Evolutionary conservation across 2,329 filamentous ascomycete genomes (phyloP).

Genomic region (Phyllosticta capitalensis): DNA sequence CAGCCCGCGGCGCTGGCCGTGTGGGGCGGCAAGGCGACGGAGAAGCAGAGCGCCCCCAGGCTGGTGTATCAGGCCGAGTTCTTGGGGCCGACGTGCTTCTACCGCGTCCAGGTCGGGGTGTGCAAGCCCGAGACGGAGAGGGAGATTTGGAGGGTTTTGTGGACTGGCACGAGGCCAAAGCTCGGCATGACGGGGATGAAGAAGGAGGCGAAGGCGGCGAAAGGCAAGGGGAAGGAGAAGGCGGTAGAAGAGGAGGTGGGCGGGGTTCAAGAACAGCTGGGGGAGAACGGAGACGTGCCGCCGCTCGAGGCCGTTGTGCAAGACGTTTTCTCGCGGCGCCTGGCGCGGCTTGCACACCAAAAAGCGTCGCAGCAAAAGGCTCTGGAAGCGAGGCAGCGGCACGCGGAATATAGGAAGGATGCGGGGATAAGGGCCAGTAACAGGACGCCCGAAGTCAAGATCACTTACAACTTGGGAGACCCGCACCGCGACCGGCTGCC

Average conservation of each 20-base stretch:
- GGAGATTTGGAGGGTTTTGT: not conserved
- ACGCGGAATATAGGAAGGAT: too few species aligned
- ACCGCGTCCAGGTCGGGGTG: not conserved
- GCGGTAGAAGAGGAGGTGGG: not conserved
- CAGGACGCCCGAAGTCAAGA: not conserved
- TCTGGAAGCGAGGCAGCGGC: not conserved
- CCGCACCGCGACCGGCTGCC: not conserved
- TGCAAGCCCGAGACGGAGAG: not conserved
- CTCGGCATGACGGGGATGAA: not conserved
- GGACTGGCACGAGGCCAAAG: not conserved
- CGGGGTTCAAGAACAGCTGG: not conserved
- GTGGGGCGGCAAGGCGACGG: not conserved
- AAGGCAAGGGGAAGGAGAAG: not conserved
- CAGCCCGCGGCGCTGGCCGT: not conserved
- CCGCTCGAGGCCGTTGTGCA: not conserved
- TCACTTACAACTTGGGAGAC: not conserved
- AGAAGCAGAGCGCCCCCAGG: not conserved
- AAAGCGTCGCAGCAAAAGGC: not conserved
- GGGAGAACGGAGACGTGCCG: not conserved
- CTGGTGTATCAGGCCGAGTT: not conserved
- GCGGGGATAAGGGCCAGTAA: not conserved
- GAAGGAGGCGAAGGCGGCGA: not conserved
- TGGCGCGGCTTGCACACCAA: not conserved
- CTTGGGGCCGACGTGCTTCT: not conserved
- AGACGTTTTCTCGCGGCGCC: not conserved